These are phyloP conservation scores for Dictyostelium intermedium DNA, from an alignment of 78 protist genomes.

Conservation along the genomic window DNA sequence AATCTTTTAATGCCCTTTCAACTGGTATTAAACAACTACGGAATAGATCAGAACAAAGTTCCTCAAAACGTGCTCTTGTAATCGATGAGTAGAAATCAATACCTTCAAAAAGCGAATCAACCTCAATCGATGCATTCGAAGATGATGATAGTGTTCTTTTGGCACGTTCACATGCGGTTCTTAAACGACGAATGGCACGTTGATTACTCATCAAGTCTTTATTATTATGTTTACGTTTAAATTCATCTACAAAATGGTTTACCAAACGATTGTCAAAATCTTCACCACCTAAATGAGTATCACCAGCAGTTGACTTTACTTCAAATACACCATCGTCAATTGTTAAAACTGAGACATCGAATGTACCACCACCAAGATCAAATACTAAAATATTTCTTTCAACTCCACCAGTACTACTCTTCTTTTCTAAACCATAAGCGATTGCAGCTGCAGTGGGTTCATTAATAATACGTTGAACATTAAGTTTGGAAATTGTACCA, in stretches of 20 bases:
- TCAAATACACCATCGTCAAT: conserved; percentile 97
- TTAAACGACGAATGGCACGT: conserved; percentile 90
- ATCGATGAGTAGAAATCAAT: conserved; percentile 90
- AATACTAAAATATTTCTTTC: conserved; percentile 94
- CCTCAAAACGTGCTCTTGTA: conserved; percentile 95
- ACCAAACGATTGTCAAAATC: conserved; percentile 97
- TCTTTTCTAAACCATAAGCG: conserved; percentile 98
- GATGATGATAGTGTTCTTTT: conserved; percentile 92
- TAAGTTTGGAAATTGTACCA: conserved; percentile 94
- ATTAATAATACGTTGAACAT: conserved; percentile 96
- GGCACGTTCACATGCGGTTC: conserved; percentile 96
- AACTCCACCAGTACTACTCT: conserved; percentile 52
- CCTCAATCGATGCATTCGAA: conserved; percentile 88
- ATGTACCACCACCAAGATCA: conserved; percentile 99
- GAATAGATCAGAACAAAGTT: conserved; percentile 90
- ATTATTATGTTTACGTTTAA: conserved; percentile 78
- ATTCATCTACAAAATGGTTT: conserved; percentile 85
- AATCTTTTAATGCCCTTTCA: conserved; percentile 85
- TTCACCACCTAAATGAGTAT: conserved; percentile 99
- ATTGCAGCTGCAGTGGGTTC: conserved; percentile 99
- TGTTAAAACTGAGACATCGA: conserved; percentile 95
- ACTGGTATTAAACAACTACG: conserved; percentile 85
- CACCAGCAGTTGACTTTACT: conserved; percentile 96
- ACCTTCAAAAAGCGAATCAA: conserved; percentile 94
- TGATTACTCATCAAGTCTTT: conserved; percentile 83